A percentile compares a stretch with the other conserved stretches of the same genome.
Evolutionary conservation across 78 protist genomes (phyloP).

Genomic region (Dictyostelium purpureum): DNA sequence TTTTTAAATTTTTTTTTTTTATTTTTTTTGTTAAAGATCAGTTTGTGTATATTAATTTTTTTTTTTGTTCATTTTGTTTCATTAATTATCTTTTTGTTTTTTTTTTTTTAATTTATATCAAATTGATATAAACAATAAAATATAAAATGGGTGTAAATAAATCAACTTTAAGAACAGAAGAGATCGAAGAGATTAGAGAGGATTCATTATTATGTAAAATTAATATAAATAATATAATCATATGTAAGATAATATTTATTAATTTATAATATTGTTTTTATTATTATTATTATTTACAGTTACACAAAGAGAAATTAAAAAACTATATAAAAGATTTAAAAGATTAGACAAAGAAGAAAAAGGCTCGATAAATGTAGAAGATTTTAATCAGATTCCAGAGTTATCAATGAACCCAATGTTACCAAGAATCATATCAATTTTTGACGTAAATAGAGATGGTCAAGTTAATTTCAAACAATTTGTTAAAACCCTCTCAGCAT

Average conservation of each 20-base stretch:
- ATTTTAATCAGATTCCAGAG: conserved; percentile 83
- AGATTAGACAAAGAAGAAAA: conserved; percentile 80
- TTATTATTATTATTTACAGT: background rate
- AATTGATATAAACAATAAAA: background rate
- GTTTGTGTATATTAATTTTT: background rate
- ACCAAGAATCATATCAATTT: conserved; percentile 76
- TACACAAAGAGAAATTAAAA: conserved; percentile 76
- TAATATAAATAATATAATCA: background rate
- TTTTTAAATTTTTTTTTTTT: background rate
- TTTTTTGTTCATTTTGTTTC: no score
- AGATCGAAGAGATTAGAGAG: conserved; percentile 47
- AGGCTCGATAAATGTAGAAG: conserved; percentile 77
- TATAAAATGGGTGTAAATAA: conserved; percentile 57
- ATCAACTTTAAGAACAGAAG: conserved; percentile 79
- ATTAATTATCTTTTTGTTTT: no score
- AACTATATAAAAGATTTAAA: conserved; percentile 83
- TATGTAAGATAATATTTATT: background rate
- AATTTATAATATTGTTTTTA: no score
- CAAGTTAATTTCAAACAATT: conserved; percentile 83
- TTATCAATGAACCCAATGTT: conserved; percentile 86
- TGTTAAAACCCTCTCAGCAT: conserved; percentile 68
- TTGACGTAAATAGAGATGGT: conserved; percentile 68
- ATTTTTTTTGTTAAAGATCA: background rate
- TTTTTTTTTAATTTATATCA: no score
- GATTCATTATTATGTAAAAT: conserved; percentile 41